Conservation (phyloP, 495 filamentous ascomycete species). For the Astrothelium subdiscretum region DNA sequence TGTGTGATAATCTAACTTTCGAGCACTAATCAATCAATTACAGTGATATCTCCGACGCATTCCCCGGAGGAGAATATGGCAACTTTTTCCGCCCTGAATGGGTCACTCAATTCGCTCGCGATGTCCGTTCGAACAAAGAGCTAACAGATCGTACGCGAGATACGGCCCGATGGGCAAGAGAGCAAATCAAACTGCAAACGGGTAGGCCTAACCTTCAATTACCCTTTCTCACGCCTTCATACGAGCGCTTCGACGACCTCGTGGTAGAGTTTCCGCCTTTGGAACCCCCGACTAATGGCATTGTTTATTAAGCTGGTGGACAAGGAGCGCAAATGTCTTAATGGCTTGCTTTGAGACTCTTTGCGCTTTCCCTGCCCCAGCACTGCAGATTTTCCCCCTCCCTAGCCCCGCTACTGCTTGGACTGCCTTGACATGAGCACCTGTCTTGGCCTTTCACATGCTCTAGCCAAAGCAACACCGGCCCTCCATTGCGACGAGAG, state of each 20-base stretch:
- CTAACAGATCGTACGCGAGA: constrained; percentile 75
- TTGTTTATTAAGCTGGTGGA: background rate
- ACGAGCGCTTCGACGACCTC: background rate
- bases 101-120: constrained; percentile 76
- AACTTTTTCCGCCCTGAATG: constrained; percentile 81
- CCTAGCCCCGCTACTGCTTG: background rate
- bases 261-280: background rate
- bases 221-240: no score
- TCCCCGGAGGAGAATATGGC: constrained; percentile 77
- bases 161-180: constrained; percentile 91
- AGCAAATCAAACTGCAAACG: constrained; percentile 90
- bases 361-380: background rate
- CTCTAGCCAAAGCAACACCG: background rate
- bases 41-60: constrained; percentile 89
- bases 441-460: background rate
- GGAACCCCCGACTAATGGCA: background rate
- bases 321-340: constrained; percentile 1
- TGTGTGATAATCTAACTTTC: background rate
- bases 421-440: background rate
- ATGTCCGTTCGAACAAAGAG: constrained; percentile 73
- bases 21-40: constrained; percentile 26
- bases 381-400: background rate
- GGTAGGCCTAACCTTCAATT: constrained; percentile 21
- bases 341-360: background rate
- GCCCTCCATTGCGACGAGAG: background rate